Evolutionary conservation across 2,329 filamentous ascomycete species (phyloP).

Genomic region (Colletotrichum camelliae): DNA sequence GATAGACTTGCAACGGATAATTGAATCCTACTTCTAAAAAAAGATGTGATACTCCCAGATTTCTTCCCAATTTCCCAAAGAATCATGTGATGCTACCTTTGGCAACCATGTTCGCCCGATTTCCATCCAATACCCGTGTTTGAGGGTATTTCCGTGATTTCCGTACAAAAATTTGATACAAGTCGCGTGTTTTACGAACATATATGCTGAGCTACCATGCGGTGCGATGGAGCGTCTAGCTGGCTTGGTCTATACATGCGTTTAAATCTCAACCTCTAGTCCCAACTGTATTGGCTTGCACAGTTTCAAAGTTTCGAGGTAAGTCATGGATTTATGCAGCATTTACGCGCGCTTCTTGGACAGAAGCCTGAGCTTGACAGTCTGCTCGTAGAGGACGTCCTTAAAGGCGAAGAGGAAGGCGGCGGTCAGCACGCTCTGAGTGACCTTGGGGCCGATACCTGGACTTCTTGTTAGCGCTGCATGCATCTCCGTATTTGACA

Average conservation of each 20-base stretch:
- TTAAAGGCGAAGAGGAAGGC: slow-evolving; percentile 98
- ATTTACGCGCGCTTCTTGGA: slow-evolving; percentile 39
- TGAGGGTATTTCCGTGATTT: background rate
- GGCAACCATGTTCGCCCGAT: background rate
- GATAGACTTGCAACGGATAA: background rate
- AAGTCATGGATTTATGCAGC: background rate
- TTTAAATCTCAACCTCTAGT: background rate
- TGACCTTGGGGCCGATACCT: slow-evolving; percentile 96
- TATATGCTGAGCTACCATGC: slow-evolving; percentile 7
- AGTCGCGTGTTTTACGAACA: background rate
- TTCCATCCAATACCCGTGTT: background rate
- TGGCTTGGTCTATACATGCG: slow-evolving; percentile 8
- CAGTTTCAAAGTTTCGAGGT: slow-evolving; percentile 24
- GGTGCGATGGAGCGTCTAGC: background rate
- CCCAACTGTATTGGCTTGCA: slow-evolving; percentile 4
- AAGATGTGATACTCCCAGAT: background rate
- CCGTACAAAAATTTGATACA: slow-evolving; percentile 9
- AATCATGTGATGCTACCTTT: slow-evolving; percentile 1
- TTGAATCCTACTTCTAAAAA: background rate
- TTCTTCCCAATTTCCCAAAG: background rate
- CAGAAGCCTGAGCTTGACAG: slow-evolving; percentile 65
- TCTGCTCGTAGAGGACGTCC: slow-evolving; percentile 90
- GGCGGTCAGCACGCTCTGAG: slow-evolving; percentile 94
- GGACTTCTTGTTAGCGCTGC: slow-evolving; percentile 20
- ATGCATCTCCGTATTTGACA: background rate